Evolutionary conservation across 108 stramenopile species (phyloP), one percentile per base, ranked within the genome.

Genomic region (Cyclotella distinguenda): DNA sequence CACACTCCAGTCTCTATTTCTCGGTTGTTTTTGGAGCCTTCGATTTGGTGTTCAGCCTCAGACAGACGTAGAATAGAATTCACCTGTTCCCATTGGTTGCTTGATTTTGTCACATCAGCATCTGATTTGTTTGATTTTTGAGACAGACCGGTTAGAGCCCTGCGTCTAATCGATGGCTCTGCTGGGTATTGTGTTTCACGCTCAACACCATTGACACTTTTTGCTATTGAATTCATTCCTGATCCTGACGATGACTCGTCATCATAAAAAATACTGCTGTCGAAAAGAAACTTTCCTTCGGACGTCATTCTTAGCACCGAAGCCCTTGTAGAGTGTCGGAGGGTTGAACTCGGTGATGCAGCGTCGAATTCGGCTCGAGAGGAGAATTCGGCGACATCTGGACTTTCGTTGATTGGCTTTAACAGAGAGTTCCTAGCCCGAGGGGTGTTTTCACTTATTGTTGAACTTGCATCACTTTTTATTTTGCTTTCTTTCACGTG

Each of bases 21-120:
- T 21, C 45, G 56, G 19, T 56, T 57, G 11, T 26, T 64, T n/a
- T 60, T 68, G 5, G 48, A 34, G 40, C 42, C 57, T 59, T 18
- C 40, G 1, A 18, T 2, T 27, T 69, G 47, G 56, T 52, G 48
- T 15, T 56, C 61, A 10, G 22, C 33, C 16, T 77, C 68, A n/a
- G 46, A 42, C 18, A 45, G 58, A n/a, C 58, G 48, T 10, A 77
- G 28, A 23, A 77, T 77, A 31, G 50, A 30, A 47, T 77, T 77
- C 9, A 77, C 76, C 52, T 68, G 76, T 30, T 77, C 58, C 76
- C 76, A 77, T 64, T 77, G 76, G 34, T 68, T 54, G 36, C 70
- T 70, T 12, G 60, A 39, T 25, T 15, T 28, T 25, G 70, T 56
- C 12, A 39, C 18, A 10, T 64, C 56, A 12, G 45, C 69, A 16